phyloP scores from a whole-genome alignment of 768 basidiomycete species.

The Pulveroboletus sp. region DNA sequence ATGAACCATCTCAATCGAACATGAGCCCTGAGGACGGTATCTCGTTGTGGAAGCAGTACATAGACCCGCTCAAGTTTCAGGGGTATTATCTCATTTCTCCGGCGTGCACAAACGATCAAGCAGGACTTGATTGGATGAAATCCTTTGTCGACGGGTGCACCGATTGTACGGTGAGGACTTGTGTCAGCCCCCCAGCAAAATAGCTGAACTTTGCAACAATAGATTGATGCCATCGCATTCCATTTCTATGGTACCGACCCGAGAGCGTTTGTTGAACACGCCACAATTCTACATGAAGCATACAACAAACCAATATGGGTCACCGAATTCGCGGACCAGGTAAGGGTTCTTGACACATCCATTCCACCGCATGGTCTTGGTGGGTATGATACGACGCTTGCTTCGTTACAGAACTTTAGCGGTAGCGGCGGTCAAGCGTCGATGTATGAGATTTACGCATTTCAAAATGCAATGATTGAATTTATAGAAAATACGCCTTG shows the following conservation, averaged over 20 bases:
- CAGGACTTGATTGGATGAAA: conserved; percentile 63
- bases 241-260: conserved; percentile 68
- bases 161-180: conserved; percentile 46
- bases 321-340: conserved; percentile 74
- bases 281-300: conserved; percentile 43
- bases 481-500: conserved; percentile 43
- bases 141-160: conserved; percentile 51
- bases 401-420: conserved; percentile 46
- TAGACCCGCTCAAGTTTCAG: conserved; percentile 52
- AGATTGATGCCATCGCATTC: conserved; percentile 59
- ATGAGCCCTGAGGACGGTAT: conserved; percentile 52
- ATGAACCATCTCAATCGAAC: conserved; percentile 61
- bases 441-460: conserved; percentile 39
- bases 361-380: background rate
- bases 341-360: conserved; percentile 14
- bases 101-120: conserved; percentile 59
- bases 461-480: conserved; percentile 40
- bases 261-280: conserved; percentile 47
- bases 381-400: background rate
- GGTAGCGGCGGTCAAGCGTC: conserved; percentile 38
- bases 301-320: conserved; percentile 49
- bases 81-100: conserved; percentile 67
- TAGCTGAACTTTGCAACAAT: background rate
- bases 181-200: background rate
- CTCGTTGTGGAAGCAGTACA: conserved; percentile 56